Base-by-base conservation (phyloP, 768 basidiomycete genomes). In the Naematelia aurantialba region DNA sequence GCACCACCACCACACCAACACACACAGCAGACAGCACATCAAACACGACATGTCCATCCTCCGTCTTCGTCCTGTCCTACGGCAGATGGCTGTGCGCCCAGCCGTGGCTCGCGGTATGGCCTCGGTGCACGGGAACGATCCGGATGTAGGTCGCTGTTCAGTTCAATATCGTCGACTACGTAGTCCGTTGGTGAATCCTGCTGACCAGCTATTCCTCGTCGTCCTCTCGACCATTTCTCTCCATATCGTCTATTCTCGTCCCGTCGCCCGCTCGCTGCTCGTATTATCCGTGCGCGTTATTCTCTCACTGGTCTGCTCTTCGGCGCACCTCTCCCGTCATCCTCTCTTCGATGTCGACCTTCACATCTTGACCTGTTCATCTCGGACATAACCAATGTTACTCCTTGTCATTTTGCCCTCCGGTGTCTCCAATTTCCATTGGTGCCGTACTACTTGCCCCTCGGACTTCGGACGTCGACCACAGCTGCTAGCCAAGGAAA, bases 401-500 rank as follows among this genome's bases (percentile, higher is more conserved):
- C 19, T 44, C 42, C 19, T 44, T 44, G 12, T 44, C 42, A 44
- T 44, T 44, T 44, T 19, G 12, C 19, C 19, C 49, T 51, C 19
- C 13, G 13, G 13, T 12, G n/a, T n/a, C n/a, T n/a, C n/a, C n/a
- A n/a, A n/a, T n/a, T n/a, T n/a, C n/a, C n/a, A n/a, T n/a, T n/a
- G n/a, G n/a, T n/a, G n/a, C n/a, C n/a, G n/a, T n/a, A n/a, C n/a
- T n/a, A n/a, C n/a, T n/a, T n/a, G n/a, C n/a, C 24, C 47, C 22
- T 13, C 22, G 47, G 21, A 48, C 11, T 11, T 48, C 10, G 47
- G 49, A 51, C 3, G 4, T 21, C 4, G 22, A 17, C 10, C 17
- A 11, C 49, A 62, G 56, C 45, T 34, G 21, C n/a, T 71, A 47
- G 67, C 62, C 12, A 60, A 61, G 52, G 69, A 71, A 55, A 71